phyloP scores from a whole-genome alignment of 163 green algal species.

The Scenedesmus sp. region DNA sequence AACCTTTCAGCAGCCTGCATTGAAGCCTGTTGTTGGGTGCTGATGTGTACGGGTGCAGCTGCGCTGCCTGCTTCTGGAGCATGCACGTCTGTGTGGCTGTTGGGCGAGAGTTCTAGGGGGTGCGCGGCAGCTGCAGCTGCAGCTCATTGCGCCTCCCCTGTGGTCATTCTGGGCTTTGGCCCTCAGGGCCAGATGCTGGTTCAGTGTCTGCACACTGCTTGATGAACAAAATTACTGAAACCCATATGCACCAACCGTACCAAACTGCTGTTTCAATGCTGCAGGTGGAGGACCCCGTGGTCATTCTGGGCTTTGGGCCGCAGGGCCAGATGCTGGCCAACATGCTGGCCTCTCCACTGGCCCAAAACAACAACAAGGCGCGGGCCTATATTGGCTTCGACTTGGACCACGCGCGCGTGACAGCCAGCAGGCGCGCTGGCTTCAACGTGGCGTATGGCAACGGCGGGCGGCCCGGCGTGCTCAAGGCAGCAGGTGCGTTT shows the following conservation, averaged over 20 bases:
- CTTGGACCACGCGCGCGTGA: constrained; percentile 71
- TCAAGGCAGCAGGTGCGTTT: constrained; percentile 70
- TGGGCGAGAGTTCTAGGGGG: no score
- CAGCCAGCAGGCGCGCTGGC: constrained; percentile 69
- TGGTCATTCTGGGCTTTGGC: constrained; percentile 87
- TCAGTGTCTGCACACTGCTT: no score
- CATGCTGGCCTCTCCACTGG: constrained; percentile 70
- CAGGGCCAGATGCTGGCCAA: constrained; percentile 86
- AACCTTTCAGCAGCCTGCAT: neutral
- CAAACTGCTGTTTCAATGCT: neutral
- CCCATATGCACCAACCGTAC: neutral
- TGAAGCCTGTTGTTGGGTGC: neutral
- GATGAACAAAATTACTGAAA: no score
- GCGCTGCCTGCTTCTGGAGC: neutral
- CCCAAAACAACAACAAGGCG: constrained; percentile 9
- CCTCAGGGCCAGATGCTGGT: constrained; percentile 83
- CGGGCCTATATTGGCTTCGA: constrained; percentile 82
- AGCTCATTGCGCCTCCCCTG: constrained; percentile 50
- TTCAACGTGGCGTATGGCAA: constrained; percentile 72
- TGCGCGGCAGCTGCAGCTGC: no score
- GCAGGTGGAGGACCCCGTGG: constrained; percentile 63
- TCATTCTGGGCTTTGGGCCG: constrained; percentile 88
- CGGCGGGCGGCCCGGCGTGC: constrained; percentile 71
- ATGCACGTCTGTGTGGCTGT: no score
- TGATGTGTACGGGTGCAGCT: neutral